These are phyloP conservation scores for Pythium pectinolyticum DNA, from an alignment of 352 stramenopile species.

Conservation along the genomic window DNA sequence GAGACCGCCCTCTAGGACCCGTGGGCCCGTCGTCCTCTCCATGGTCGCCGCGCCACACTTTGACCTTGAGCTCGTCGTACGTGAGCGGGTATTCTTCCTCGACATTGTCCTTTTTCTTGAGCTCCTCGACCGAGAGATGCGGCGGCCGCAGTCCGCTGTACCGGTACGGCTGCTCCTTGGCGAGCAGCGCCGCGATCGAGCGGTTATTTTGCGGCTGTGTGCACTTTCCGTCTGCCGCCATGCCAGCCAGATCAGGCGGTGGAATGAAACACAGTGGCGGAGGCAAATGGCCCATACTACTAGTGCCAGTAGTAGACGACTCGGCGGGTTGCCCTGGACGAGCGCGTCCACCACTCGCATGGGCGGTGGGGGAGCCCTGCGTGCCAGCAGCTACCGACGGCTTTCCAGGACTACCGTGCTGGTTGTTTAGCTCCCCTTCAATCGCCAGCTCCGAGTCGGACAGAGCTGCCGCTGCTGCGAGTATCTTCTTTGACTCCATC, in stretches of 20 bases:
- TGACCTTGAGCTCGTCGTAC: slow-evolving; percentile 84
- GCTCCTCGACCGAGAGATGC: slow-evolving; percentile 73
- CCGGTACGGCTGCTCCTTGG: slow-evolving; percentile 72
- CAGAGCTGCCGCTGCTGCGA: slow-evolving; percentile 20
- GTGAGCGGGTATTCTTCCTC: slow-evolving; percentile 87
- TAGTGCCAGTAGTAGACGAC: neutral
- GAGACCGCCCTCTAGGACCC: too few species aligned
- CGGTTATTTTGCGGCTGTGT: slow-evolving; percentile 11
- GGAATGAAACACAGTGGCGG: slow-evolving; percentile 26
- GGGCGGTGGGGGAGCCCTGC: neutral
- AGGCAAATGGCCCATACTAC: neutral
- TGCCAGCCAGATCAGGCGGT: slow-evolving; percentile 8
- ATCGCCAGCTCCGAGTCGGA: neutral
- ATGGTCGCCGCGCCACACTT: slow-evolving; percentile 67
- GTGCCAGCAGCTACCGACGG: neutral
- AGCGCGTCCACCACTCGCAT: too few species aligned
- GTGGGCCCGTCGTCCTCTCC: slow-evolving; percentile 1
- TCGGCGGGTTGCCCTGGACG: too few species aligned
- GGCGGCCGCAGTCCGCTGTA: slow-evolving; percentile 62
- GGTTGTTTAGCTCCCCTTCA: slow-evolving; percentile 6
- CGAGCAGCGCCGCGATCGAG: slow-evolving; percentile 39
- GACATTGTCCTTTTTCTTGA: slow-evolving; percentile 83
- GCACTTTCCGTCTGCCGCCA: slow-evolving; percentile 6
- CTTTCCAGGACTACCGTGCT: slow-evolving; percentile 25
- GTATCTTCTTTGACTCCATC: slow-evolving; percentile 41